These are phyloP conservation scores for Cadophora sp. DNA, from an alignment of 2,329 filamentous ascomycete species.

Conservation along the genomic window DNA sequence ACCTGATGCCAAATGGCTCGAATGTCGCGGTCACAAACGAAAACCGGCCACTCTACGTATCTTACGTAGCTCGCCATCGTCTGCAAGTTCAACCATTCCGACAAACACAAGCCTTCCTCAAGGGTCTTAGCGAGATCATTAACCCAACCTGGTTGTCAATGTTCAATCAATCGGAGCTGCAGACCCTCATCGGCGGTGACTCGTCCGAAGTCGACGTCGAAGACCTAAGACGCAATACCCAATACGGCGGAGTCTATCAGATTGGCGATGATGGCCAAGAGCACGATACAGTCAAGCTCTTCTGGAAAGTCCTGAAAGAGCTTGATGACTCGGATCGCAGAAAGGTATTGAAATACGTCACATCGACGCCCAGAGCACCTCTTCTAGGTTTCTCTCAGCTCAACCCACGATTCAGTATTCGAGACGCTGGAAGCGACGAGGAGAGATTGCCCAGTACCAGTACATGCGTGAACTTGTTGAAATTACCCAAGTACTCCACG, in stretches of 20 bases:
- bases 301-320: constrained; percentile 87
- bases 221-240: constrained; percentile 83
- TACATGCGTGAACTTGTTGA: constrained; percentile 94
- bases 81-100: constrained; percentile 78
- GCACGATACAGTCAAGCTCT: constrained; percentile 83
- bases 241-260: constrained; percentile 86
- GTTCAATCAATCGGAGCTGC: constrained; percentile 97
- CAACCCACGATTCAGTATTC: constrained; percentile 85
- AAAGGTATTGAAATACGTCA: constrained; percentile 94
- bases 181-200: constrained; percentile 91
- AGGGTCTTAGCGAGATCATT: constrained; percentile 86
- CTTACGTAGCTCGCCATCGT: constrained; percentile 86
- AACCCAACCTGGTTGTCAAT: constrained; percentile 93
- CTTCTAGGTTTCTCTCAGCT: constrained; percentile 88
- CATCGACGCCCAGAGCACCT: constrained; percentile 88
- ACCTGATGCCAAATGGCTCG: constrained; percentile 79
- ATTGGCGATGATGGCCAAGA: constrained; percentile 90
- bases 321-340: constrained; percentile 80
- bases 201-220: constrained; percentile 84
- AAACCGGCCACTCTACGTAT: constrained; percentile 93
- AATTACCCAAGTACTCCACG: constrained; percentile 81
- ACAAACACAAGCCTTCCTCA: constrained; percentile 89
- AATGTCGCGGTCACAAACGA: constrained; percentile 85
- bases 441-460: constrained; percentile 87
- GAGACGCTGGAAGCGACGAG: constrained; percentile 81